phyloP scores from a whole-genome alignment of 176 grass and related monocot genomes.

The Bromus sterilis region DNA sequence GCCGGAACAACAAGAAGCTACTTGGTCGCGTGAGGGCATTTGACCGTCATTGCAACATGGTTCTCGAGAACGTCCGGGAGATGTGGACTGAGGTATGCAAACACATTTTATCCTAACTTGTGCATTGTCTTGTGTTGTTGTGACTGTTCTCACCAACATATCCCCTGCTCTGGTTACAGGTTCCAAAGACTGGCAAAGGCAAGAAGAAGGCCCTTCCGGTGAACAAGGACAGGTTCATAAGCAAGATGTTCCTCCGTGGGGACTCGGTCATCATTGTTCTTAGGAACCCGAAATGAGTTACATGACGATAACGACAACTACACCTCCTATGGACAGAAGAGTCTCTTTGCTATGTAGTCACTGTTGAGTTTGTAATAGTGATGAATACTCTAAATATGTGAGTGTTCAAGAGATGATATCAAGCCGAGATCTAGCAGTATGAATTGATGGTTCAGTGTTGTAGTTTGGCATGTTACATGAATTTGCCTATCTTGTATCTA shows the following conservation, averaged over 20 bases:
- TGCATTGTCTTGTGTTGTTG: not conserved
- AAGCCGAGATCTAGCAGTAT: not conserved
- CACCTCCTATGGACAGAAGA: not conserved
- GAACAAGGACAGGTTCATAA: slow-evolving; percentile 95
- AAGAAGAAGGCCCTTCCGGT: slow-evolving; percentile 98
- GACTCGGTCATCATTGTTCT: slow-evolving; percentile 92
- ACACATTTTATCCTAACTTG: not conserved
- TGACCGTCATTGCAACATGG: slow-evolving; percentile 97
- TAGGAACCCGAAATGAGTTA: slow-evolving; percentile 70
- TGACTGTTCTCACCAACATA: not conserved
- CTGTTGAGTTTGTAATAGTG: not conserved
- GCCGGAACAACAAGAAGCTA: slow-evolving; percentile 93
- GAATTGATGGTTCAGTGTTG: not conserved
- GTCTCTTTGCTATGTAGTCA: not conserved
- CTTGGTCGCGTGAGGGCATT: slow-evolving; percentile 92
- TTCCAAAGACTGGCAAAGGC: slow-evolving; percentile 90
- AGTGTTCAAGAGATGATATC: not conserved
- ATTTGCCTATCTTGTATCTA: slow-evolving; percentile 7
- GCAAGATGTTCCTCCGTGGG: slow-evolving; percentile 96
- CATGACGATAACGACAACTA: not conserved
- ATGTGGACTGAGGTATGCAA: slow-evolving; percentile 88
- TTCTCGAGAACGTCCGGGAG: slow-evolving; percentile 94
- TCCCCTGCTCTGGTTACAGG: slow-evolving; percentile 9
- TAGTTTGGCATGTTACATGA: not conserved
- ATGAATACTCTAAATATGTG: not conserved